Percentiles rank a stretch among this genome's conserved stretches.
Evolutionary conservation across 371 early-diverging fungal genomes (phyloP).

Genomic region (Lichtheimia ornata): DNA sequence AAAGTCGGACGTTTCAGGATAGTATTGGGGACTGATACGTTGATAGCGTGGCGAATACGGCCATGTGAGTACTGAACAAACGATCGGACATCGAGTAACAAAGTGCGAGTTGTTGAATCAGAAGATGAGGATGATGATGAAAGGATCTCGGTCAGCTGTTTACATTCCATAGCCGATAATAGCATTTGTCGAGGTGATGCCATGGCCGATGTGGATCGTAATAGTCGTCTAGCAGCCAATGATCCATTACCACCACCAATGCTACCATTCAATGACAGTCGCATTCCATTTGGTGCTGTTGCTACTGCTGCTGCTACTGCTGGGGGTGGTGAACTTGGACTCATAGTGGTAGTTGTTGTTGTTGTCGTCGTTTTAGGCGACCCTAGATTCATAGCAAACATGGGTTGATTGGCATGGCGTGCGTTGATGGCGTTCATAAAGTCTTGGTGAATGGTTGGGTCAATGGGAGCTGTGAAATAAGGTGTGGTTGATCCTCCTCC

Average conservation of each 20-base stretch:
- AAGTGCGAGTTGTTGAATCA: slow-evolving; percentile 52
- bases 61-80: slow-evolving; percentile 50
- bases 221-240: slow-evolving; percentile 10
- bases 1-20: slow-evolving; percentile 60
- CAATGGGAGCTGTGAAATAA: slow-evolving; percentile 52
- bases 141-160: slow-evolving; percentile 6
- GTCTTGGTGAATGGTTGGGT: slow-evolving; percentile 45
- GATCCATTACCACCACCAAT: neutral
- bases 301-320: neutral
- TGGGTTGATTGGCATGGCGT: slow-evolving; percentile 43
- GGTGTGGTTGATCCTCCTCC: slow-evolving; percentile 31
- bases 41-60: slow-evolving; percentile 49
- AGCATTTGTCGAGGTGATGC: slow-evolving; percentile 2
- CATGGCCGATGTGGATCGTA: neutral
- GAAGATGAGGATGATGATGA: slow-evolving; percentile 5
- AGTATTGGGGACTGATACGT: slow-evolving; percentile 61
- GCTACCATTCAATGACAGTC: slow-evolving; percentile 1
- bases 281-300: neutral
- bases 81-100: slow-evolving; percentile 63
- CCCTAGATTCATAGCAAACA: slow-evolving; percentile 18
- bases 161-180: slow-evolving; percentile 7
- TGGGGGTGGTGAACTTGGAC: neutral
- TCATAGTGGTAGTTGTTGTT: neutral
- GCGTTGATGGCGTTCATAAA: slow-evolving; percentile 51
- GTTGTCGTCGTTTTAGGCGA: slow-evolving; percentile 7